Base-by-base conservation (phyloP, 148 eudicot genomes). In the Vaccinium vitisidaea region DNA sequence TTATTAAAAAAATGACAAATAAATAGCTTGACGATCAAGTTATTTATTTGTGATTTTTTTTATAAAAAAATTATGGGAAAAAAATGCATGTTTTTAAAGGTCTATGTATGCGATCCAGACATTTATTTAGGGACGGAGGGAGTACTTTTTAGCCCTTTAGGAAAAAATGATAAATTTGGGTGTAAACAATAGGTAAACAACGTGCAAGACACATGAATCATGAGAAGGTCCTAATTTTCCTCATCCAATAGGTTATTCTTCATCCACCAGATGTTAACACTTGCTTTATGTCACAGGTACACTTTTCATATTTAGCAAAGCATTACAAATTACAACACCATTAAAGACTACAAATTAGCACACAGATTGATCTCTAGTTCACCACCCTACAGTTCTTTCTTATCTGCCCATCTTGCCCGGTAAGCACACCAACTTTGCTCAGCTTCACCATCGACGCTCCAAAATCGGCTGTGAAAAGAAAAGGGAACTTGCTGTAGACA, bases 371-470 rank as follows among this genome's bases (percentile, higher is more conserved):
- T 81, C 58, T 67, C 86, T 88, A 89, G 83, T 94, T 94, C 71
- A 85, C 92, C 73, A 87, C 88, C 85, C 92, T 91, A 78, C 98
- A 94, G 69, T 89, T 92, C 79, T 86, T 90, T 86, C 95, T 92
- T 21, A 94, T 86, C 86, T 94, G 80, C 69, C 98, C 98, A 86
- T 88, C 83, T 81, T 91, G 83, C 5, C 93, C 93, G 0, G 94
- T 94, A 19, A 94, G 86, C 0, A 94, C 91, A 56, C 95, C 95
- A 6, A 92, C 83, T 75, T 77, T 87, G 54, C 90, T 85, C 86
- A 94, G 30, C 84, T 90, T 92, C 15, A 85, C 89, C 95, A 92
- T 94, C 1, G 98, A 94, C 46, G 54, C 76, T 0, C 91, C 90
- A 73, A 94, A 94, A 73, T 94, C 95, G 80, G 53, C 88, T 16